Conservation (phyloP, 1,284 basidiomycete species). For the Moesziomyces parantarcticus region DNA sequence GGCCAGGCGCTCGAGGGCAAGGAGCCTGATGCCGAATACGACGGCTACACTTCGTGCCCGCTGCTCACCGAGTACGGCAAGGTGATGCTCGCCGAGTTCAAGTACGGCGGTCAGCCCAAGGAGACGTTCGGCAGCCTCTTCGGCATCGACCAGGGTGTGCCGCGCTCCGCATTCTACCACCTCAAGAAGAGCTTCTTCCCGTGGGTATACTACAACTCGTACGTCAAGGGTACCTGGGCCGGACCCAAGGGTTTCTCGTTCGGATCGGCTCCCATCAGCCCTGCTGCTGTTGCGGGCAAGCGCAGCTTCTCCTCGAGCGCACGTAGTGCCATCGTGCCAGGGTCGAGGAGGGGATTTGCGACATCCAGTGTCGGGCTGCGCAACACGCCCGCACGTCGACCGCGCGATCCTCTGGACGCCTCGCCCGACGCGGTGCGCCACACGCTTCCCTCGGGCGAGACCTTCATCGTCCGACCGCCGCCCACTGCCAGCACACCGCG, state of each 20-base stretch:
- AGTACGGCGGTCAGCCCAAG: conserved; percentile 84
- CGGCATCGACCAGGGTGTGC: conserved; percentile 59
- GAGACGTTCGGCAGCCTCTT: conserved; percentile 73
- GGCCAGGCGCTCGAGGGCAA: conserved; percentile 45
- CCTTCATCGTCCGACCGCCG: conserved; percentile 62
- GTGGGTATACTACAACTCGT: conserved; percentile 83
- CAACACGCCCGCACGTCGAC: conserved; percentile 60
- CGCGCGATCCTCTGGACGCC: conserved; percentile 59
- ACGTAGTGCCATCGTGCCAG: conserved; percentile 6
- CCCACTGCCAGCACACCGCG: conserved; percentile 42
- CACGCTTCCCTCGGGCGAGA: conserved; percentile 55
- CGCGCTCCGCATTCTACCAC: conserved; percentile 82
- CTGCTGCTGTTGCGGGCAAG: conserved; percentile 33
- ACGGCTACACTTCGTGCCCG: conserved; percentile 67
- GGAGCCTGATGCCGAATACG: conserved; percentile 50
- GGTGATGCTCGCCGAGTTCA: conserved; percentile 86
- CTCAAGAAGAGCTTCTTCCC: conserved; percentile 94
- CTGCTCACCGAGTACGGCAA: conserved; percentile 82
- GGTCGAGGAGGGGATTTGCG: conserved; percentile 38
- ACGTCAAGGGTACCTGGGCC: conserved; percentile 75
- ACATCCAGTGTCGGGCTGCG: conserved; percentile 43
- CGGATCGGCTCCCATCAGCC: conserved; percentile 23
- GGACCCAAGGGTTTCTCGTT: conserved; percentile 60
- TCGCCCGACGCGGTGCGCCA: conserved; percentile 52
- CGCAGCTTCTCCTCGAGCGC: conserved; percentile 24